Conservation (phyloP, 208 protist species). For the Wallacemonas collosoma region DNA sequence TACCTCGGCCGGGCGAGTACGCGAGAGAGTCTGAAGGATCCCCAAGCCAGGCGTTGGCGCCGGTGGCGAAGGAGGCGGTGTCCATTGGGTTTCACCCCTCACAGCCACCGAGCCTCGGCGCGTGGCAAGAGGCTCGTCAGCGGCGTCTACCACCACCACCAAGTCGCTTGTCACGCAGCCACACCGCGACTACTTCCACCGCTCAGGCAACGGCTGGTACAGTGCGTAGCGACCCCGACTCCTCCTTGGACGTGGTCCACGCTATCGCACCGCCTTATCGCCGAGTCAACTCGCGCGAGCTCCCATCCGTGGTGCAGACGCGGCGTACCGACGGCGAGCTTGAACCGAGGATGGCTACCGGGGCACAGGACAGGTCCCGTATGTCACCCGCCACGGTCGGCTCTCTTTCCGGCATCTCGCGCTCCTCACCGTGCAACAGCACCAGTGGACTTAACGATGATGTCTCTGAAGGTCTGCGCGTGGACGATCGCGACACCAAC, state of each 20-base stretch:
- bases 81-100: background rate
- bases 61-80: background rate
- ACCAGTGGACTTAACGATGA: slow-evolving; percentile 31
- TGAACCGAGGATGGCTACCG: background rate
- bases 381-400: slow-evolving; percentile 38
- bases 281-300: background rate
- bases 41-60: background rate
- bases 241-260: background rate
- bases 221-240: background rate
- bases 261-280: background rate
- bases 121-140: slow-evolving; percentile 7
- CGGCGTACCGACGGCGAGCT: no score
- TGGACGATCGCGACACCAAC: background rate
- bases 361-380: slow-evolving; percentile 5
- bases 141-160: slow-evolving; percentile 3
- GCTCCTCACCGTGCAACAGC: slow-evolving; percentile 60
- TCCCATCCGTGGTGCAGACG: no score
- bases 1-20: no score
- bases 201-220: background rate
- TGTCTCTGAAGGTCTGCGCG: background rate
- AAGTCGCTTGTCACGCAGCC: background rate
- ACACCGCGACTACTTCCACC: background rate
- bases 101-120: slow-evolving; percentile 8
- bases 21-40: no score
- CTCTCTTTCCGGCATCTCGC: slow-evolving; percentile 75